Conservation (phyloP, 768 basidiomycete species). For the Suillus discolor region DNA sequence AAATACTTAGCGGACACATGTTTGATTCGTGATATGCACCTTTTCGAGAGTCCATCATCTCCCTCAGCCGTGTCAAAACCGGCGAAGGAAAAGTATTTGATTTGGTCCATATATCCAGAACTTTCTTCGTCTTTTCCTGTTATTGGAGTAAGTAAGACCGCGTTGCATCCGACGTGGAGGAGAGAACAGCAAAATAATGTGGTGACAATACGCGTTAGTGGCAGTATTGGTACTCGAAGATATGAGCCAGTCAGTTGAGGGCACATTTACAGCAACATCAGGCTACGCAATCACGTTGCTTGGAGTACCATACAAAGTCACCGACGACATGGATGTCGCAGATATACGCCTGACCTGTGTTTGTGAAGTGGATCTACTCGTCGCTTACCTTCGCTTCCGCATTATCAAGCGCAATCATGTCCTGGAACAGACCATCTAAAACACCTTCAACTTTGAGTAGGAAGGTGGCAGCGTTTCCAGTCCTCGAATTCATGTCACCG, state of each 20-base stretch:
- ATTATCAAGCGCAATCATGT: slow-evolving; percentile 69
- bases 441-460: slow-evolving; percentile 89
- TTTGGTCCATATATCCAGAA: slow-evolving; percentile 97
- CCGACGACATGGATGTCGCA: background rate
- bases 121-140: slow-evolving; percentile 97
- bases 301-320: slow-evolving; percentile 14
- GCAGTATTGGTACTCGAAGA: slow-evolving; percentile 13
- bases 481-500: slow-evolving; percentile 54
- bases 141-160: slow-evolving; percentile 36
- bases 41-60: slow-evolving; percentile 71
- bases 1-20: slow-evolving; percentile 83
- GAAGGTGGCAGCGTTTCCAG: slow-evolving; percentile 81
- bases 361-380: slow-evolving; percentile 11
- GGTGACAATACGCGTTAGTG: slow-evolving; percentile 32
- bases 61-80: slow-evolving; percentile 72
- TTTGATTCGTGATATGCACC: slow-evolving; percentile 78
- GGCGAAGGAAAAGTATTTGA: slow-evolving; percentile 83
- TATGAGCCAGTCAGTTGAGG: slow-evolving; percentile 6
- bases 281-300: slow-evolving; percentile 10
- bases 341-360: slow-evolving; percentile 1
- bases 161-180: slow-evolving; percentile 44
- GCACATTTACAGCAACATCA: slow-evolving; percentile 13
- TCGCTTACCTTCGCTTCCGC: slow-evolving; percentile 86
- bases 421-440: slow-evolving; percentile 85
- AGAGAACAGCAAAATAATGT: slow-evolving; percentile 15